These are phyloP conservation scores for Saururus chinensis DNA, from an alignment of 164 flowering plant species.

Conservation along the genomic window DNA sequence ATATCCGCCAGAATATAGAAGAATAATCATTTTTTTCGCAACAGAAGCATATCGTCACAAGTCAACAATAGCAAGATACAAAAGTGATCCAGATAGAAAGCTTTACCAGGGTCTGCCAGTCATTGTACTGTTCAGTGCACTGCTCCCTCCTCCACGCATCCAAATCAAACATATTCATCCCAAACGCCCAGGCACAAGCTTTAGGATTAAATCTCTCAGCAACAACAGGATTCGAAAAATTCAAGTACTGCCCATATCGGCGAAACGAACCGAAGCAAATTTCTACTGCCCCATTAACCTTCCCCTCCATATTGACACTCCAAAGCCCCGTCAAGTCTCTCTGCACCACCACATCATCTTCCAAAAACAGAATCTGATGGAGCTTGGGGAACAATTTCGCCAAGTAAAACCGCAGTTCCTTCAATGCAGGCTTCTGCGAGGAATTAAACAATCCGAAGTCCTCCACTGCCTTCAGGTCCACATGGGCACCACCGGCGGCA, in stretches of 20 bases:
- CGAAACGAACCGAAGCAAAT: conserved; percentile 92
- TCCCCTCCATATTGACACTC: conserved; percentile 82
- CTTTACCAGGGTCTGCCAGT: conserved; percentile 83
- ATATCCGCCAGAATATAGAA: no score
- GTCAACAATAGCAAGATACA: background rate
- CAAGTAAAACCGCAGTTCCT: conserved; percentile 73
- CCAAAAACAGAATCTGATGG: conserved; percentile 63
- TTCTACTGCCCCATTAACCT: conserved; percentile 91
- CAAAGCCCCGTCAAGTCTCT: conserved; percentile 78
- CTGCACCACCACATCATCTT: conserved; percentile 94
- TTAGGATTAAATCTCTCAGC: conserved; percentile 67
- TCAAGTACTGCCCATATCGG: conserved; percentile 64
- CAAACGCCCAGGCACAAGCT: conserved; percentile 96
- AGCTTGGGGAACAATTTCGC: conserved; percentile 86
- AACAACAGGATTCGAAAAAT: conserved; percentile 73
- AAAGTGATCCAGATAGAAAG: background rate
- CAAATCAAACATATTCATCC: conserved; percentile 86
- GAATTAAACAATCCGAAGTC: conserved; percentile 59
- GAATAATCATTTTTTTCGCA: no score
- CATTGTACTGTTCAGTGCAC: conserved; percentile 69
- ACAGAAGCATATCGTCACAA: no score
- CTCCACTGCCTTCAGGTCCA: conserved; percentile 77
- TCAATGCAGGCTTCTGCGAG: conserved; percentile 54
- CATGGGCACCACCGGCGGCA: conserved; percentile 52
- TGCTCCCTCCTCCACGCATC: conserved; percentile 87